Evolutionary conservation across 352 stramenopile genomes (phyloP).

Genomic region (Pythium diclinum): DNA sequence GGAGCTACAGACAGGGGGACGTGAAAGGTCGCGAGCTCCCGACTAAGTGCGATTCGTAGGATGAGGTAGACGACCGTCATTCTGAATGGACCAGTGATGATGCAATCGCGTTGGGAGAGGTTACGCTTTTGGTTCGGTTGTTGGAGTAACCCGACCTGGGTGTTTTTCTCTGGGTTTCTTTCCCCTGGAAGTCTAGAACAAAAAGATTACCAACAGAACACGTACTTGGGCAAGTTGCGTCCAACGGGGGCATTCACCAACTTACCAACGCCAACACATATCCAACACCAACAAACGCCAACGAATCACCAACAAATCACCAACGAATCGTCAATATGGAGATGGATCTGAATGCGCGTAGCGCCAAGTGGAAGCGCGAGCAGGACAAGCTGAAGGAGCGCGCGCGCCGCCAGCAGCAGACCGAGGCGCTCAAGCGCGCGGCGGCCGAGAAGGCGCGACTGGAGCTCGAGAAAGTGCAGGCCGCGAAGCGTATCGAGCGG

Average conservation of each 20-base stretch:
- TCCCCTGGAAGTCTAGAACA: constrained; percentile 1
- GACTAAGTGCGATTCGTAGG: background rate
- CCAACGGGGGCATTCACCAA: background rate
- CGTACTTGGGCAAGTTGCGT: background rate
- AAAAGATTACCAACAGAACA: constrained; percentile 3
- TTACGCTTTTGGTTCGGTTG: background rate
- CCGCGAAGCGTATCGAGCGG: constrained; percentile 44
- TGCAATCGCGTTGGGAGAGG: background rate
- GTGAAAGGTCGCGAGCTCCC: constrained; percentile 21
- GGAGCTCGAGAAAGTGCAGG: constrained; percentile 44
- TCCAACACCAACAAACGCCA: background rate
- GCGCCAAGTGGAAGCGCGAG: constrained; percentile 67
- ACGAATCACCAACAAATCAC: constrained; percentile 7
- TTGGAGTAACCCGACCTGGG: background rate
- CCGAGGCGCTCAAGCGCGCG: constrained; percentile 48
- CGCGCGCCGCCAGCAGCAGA: constrained; percentile 51
- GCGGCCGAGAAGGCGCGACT: constrained; percentile 38
- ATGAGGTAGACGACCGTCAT: constrained; percentile 8
- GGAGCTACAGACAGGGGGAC: background rate
- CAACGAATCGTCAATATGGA: constrained; percentile 40
- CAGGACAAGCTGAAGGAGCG: constrained; percentile 57
- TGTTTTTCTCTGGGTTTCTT: background rate
- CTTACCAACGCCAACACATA: background rate
- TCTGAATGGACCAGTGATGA: background rate
- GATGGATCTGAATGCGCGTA: constrained; percentile 65